These are phyloP conservation scores for Pseudogymnoascus sp. DNA, from an alignment of 2,329 filamentous ascomycete genomes.

Conservation along the genomic window DNA sequence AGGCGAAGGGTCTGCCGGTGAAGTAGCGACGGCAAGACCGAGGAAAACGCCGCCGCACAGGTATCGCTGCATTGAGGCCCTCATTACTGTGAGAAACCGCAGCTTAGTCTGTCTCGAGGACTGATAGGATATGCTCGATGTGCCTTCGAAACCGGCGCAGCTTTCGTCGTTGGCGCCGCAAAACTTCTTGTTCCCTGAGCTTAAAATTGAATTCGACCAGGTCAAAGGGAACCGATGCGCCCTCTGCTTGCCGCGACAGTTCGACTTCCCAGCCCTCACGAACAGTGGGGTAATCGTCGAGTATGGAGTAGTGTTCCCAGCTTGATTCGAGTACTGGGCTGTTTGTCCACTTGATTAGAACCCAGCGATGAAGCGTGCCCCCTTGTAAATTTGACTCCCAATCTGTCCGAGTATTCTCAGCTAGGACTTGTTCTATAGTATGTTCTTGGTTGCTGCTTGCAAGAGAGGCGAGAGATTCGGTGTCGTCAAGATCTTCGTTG, in stretches of 20 bases:
- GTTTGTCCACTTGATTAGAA: conserved; percentile 29
- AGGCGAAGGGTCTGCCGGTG: conserved; percentile 17
- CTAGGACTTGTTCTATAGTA: conserved; percentile 26
- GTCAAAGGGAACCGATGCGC: conserved; percentile 26
- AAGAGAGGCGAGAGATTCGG: conserved; percentile 27
- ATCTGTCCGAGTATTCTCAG: conserved; percentile 18
- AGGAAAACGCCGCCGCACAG: not conserved
- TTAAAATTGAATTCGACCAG: conserved; percentile 23
- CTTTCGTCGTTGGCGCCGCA: conserved; percentile 22
- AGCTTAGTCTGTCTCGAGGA: conserved; percentile 14
- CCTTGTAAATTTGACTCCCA: conserved; percentile 11
- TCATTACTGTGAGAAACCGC: not conserved
- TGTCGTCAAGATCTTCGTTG: conserved; percentile 15
- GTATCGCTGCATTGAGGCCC: conserved; percentile 8
- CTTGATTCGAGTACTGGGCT: conserved; percentile 27
- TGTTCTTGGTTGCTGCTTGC: conserved; percentile 27
- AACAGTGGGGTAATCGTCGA: conserved; percentile 21
- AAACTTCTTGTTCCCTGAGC: conserved; percentile 21
- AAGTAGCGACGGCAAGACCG: conserved; percentile 13
- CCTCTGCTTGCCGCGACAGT: conserved; percentile 23
- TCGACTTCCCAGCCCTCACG: conserved; percentile 25
- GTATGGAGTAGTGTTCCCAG: conserved; percentile 24
- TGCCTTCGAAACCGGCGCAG: conserved; percentile 25
- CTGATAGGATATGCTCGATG: conserved; percentile 24
- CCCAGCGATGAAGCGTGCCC: conserved; percentile 24